phyloP scores from a whole-genome alignment of 805 yeast genomes.

The Saturnispora bothae region DNA sequence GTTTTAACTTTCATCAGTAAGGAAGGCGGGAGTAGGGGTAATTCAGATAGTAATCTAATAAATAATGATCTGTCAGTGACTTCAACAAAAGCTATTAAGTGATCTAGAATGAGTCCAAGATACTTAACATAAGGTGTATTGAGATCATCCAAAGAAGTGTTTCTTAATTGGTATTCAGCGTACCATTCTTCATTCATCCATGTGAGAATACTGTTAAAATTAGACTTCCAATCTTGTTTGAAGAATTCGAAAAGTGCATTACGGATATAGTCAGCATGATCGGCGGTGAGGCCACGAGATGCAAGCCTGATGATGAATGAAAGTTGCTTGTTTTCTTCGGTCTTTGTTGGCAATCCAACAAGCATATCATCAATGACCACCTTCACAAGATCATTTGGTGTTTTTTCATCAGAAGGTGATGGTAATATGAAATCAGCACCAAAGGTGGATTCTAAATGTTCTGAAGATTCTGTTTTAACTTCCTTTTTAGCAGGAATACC shows the following conservation, averaged over 20 bases:
- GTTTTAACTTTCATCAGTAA: slow-evolving; percentile 59
- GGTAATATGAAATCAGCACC: slow-evolving; percentile 38
- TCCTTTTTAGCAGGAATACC: background rate
- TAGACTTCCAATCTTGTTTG: slow-evolving; percentile 56
- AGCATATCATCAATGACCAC: slow-evolving; percentile 52
- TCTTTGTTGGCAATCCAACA: slow-evolving; percentile 10
- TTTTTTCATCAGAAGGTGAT: slow-evolving; percentile 43
- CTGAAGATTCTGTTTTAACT: too few relatives aligned
- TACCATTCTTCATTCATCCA: slow-evolving; percentile 93
- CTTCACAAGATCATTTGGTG: slow-evolving; percentile 46
- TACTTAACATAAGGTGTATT: slow-evolving; percentile 58
- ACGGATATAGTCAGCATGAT: slow-evolving; percentile 52
- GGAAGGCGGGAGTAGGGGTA: slow-evolving; percentile 61
- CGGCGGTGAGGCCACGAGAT: slow-evolving; percentile 53
- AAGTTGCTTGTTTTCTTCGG: slow-evolving; percentile 7
- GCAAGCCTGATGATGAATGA: slow-evolving; percentile 62
- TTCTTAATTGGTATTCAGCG: slow-evolving; percentile 41
- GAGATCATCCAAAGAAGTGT: slow-evolving; percentile 6
- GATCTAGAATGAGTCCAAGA: slow-evolving; percentile 63
- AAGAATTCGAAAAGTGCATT: slow-evolving; percentile 64
- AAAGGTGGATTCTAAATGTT: too few relatives aligned
- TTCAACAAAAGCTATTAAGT: slow-evolving; percentile 77
- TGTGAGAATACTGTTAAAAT: slow-evolving; percentile 68
- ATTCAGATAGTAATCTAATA: slow-evolving; percentile 73
- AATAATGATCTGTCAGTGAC: slow-evolving; percentile 69